A percentile compares a stretch with the other conserved stretches of the same genome.
phyloP scores from a whole-genome alignment of 495 filamentous ascomycete species.

The Tirmania nivea region DNA sequence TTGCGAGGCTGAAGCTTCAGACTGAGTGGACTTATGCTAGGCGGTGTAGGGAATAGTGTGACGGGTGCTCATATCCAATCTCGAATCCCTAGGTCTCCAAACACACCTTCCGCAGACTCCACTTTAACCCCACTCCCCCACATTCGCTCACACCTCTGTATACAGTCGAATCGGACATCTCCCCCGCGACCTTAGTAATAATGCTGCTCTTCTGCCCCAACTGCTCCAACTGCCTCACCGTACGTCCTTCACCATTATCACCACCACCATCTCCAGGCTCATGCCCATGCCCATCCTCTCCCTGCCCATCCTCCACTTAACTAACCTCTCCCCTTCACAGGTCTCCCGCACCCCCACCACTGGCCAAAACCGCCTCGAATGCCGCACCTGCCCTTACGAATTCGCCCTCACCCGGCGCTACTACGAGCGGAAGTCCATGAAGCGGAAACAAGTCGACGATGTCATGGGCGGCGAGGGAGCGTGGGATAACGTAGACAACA shows the following conservation, averaged over 20 bases:
- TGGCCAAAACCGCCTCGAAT: conserved; percentile 64
- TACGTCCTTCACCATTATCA: conserved; percentile 12
- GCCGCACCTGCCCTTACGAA: conserved; percentile 81
- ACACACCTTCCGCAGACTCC: no score
- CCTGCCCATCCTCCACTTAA: not conserved
- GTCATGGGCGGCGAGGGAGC: conserved; percentile 70
- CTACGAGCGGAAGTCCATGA: conserved; percentile 47
- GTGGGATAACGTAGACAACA: conserved; percentile 79
- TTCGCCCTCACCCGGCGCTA: conserved; percentile 48
- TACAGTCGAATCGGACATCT: no score
- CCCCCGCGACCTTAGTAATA: conserved; percentile 2
- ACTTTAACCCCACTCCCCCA: no score
- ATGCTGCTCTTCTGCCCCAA: conserved; percentile 80
- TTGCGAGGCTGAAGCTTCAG: no score
- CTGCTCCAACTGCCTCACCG: conserved; percentile 73
- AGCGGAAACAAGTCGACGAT: conserved; percentile 69
- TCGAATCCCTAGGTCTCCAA: no score
- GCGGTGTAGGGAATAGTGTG: no score
- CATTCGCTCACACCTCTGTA: no score
- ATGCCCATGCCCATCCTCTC: conserved; percentile 12
- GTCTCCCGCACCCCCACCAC: conserved; percentile 35
- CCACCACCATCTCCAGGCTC: conserved; percentile 15
- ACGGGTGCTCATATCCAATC: no score
- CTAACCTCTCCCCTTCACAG: not conserved
- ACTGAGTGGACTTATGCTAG: no score